Percentiles rank a stretch among this genome's conserved stretches.
Conservation (phyloP, 305 asterid species). For the Withania somnifera region DNA sequence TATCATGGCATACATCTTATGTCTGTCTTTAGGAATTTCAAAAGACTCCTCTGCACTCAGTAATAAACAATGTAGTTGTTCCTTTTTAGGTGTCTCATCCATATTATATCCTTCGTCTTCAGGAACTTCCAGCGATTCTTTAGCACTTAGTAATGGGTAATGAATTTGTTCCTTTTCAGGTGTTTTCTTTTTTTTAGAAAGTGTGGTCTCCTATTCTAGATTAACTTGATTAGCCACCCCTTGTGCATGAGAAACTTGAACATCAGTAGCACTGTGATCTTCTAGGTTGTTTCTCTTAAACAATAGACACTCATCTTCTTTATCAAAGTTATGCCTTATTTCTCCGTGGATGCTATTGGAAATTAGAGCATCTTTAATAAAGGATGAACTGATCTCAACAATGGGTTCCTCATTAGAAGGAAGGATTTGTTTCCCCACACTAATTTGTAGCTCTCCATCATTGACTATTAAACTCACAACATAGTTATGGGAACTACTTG, state of each 20-base stretch:
- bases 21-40: too few species aligned
- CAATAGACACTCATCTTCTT: slow-evolving; percentile 21
- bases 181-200: slow-evolving; percentile 17
- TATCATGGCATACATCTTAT: slow-evolving; percentile 55
- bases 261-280: slow-evolving; percentile 12
- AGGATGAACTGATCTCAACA: slow-evolving; percentile 15
- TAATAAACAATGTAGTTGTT: too few species aligned
- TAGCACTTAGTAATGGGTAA: slow-evolving; percentile 3
- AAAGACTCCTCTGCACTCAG: too few species aligned
- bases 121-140: slow-evolving; percentile 21
- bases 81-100: too few species aligned
- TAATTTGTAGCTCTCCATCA: slow-evolving; percentile 11
- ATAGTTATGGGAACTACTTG: slow-evolving; percentile 40
- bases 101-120: slow-evolving; percentile 34
- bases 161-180: slow-evolving; percentile 14
- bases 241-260: slow-evolving; percentile 19
- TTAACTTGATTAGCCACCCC: slow-evolving; percentile 15
- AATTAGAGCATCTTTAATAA: slow-evolving; percentile 28
- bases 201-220: slow-evolving; percentile 10
- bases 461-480: slow-evolving; percentile 29
- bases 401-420: slow-evolving; percentile 15
- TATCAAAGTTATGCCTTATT: slow-evolving; percentile 6
- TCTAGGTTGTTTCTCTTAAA: slow-evolving; percentile 33
- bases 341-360: slow-evolving; percentile 32
- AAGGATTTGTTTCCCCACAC: slow-evolving; percentile 9